Conservation (phyloP, 2,329 filamentous ascomycete species). For the Exophiala dermatitidis region DNA sequence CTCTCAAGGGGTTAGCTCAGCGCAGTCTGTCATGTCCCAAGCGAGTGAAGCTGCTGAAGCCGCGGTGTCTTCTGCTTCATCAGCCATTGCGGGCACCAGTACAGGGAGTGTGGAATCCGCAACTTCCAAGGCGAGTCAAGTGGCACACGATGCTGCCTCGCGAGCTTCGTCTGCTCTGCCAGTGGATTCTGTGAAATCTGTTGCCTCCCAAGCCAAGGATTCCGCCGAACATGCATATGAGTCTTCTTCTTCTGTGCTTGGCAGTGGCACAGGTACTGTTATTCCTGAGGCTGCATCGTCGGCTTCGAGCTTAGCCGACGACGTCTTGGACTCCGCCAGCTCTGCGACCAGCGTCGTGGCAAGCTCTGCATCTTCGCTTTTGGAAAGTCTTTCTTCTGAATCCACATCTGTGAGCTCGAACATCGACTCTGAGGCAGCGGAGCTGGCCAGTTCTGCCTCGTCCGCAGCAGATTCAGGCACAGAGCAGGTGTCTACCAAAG, state of each 20-base stretch:
- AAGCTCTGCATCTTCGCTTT: constrained; percentile 4
- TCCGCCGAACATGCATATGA: constrained; percentile 8
- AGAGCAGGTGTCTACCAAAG: constrained; percentile 11
- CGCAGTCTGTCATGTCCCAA: constrained; percentile 23
- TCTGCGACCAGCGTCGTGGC: background rate
- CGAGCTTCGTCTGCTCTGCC: constrained; percentile 10
- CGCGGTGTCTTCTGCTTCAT: constrained; percentile 19
- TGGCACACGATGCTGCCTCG: constrained; percentile 19
- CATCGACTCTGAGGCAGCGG: constrained; percentile 9
- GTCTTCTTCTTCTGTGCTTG: constrained; percentile 20
- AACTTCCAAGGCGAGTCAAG: constrained; percentile 27
- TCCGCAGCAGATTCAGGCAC: constrained; percentile 13
- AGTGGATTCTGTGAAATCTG: constrained; percentile 25
- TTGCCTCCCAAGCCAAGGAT: constrained; percentile 30
- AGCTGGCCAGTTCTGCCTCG: constrained; percentile 14
- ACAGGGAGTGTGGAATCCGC: constrained; percentile 34
- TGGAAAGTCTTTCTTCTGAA: constrained; percentile 6
- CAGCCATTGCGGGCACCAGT: constrained; percentile 27
- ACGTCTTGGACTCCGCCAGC: background rate
- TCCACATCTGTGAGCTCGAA: constrained; percentile 5
- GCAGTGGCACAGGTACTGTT: constrained; percentile 29
- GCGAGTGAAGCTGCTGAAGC: constrained; percentile 29
- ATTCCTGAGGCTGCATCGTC: constrained; percentile 9
- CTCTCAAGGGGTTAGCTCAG: constrained; percentile 27
- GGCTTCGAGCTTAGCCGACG: constrained; percentile 8